Conservation (phyloP, 345 rosid species). For the Salix brachista region DNA sequence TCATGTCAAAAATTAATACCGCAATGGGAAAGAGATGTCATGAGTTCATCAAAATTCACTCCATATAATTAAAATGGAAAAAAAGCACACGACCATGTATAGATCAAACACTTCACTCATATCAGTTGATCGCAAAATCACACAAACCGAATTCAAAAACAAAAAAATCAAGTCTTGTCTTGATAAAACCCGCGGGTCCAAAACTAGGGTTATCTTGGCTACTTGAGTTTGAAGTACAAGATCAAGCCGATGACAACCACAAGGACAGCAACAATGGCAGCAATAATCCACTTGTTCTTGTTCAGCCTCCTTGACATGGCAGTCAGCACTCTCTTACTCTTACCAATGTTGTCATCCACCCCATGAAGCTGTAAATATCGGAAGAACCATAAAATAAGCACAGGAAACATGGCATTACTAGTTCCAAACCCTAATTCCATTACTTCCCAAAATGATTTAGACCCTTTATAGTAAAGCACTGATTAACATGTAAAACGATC, state of each 20-base stretch:
- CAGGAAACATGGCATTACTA: neutral
- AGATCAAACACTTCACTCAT: neutral
- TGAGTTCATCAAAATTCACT: neutral
- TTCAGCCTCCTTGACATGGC: constrained; percentile 74
- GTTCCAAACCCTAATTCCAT: neutral
- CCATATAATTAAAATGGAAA: neutral
- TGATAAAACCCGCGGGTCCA: neutral
- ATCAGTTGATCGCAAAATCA: constrained; percentile 13
- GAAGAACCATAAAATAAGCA: constrained; percentile 4
- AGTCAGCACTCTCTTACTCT: constrained; percentile 80
- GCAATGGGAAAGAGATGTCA: neutral
- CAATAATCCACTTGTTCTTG: constrained; percentile 84
- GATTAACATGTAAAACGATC: neutral
- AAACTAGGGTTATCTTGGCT: neutral
- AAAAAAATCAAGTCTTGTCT: neutral
- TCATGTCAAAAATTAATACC: neutral
- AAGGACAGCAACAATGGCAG: constrained; percentile 51
- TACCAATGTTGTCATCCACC: constrained; percentile 80
- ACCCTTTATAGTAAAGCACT: neutral
- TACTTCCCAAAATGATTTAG: neutral
- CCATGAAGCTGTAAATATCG: constrained; percentile 65
- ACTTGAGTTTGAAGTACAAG: constrained; percentile 70
- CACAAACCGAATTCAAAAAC: neutral
- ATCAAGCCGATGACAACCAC: constrained; percentile 47
- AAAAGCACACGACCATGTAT: neutral